Evolutionary conservation across 306 rosid species (phyloP), one percentile per base, ranked within the genome.

Genomic region (Coriaria nepalensis): DNA sequence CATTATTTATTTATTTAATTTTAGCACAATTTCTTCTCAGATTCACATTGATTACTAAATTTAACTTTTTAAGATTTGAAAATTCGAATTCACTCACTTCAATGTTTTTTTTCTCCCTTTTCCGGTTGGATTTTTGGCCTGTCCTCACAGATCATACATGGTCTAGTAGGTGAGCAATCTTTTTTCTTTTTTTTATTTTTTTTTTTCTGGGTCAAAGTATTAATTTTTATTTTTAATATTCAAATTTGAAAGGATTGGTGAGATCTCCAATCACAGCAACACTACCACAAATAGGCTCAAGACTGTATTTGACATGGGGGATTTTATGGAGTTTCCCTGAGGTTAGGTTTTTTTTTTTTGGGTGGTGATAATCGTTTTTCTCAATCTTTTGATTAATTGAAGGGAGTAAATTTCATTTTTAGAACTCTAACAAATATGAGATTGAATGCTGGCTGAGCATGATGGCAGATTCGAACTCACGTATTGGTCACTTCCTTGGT

Each of bases 201-300:
- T 47, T 9, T n/a, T 41, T 37, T 10, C 45, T 41, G 50, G 45
- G 49, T 51, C 38, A 9, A 9, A 35, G 49, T 47, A 56, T 34
- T 62, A 42, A 56, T 50, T 52, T 14, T 38, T 8, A 10, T 42
- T 9, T 39, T 44, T 61, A 41, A 37, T 49, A 32, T 50, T 20
- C 29, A 37, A 35, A 48, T 58, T 52, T 12, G 49, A 49, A 61
- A 90, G 98, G 94, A 29, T 46, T 85, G 58, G 92, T 90, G 47
- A 73, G 87, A 63, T 90, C 94, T 78, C 95, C 98, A 32, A 52
- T 77, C 14, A 37, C 87, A 20, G 87, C 98, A 34, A 90, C 94
- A 8, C 63, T 90, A 63, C 98, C 94, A 40, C 98, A 79, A 66
- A 73, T 90, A 14, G 12, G 73, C 53, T 90, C 95, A 33, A 77